phyloP scores from a whole-genome alignment of 352 stramenopile species.

The Pythium myriotylum region DNA sequence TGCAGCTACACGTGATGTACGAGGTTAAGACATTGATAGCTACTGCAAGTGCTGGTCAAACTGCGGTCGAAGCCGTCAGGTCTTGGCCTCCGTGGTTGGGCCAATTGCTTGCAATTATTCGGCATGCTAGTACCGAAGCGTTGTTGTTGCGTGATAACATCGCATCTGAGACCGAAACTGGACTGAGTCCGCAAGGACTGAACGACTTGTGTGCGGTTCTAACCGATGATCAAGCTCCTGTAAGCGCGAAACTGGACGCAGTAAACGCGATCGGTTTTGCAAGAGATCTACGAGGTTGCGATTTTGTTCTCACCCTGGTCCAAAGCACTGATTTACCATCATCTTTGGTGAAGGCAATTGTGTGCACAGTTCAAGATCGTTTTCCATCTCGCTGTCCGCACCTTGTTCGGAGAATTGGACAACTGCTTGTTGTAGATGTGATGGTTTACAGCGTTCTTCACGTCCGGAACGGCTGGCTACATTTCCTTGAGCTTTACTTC shows the following conservation, averaged over 20 bases:
- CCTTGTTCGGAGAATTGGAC: slow-evolving; percentile 52
- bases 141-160: background rate
- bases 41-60: slow-evolving; percentile 47
- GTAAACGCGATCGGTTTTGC: slow-evolving; percentile 51
- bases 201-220: slow-evolving; percentile 62
- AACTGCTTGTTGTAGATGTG: slow-evolving; percentile 68
- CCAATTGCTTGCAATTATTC: slow-evolving; percentile 44
- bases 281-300: slow-evolving; percentile 45
- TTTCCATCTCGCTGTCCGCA: slow-evolving; percentile 50
- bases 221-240: slow-evolving; percentile 46
- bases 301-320: slow-evolving; percentile 64
- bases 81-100: slow-evolving; percentile 74
- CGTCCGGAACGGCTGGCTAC: slow-evolving; percentile 80
- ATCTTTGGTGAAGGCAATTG: slow-evolving; percentile 53
- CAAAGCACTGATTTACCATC: slow-evolving; percentile 44
- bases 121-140: background rate
- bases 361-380: slow-evolving; percentile 43
- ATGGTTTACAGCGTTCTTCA: slow-evolving; percentile 70
- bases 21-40: slow-evolving; percentile 59
- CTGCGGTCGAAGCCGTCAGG: slow-evolving; percentile 65
- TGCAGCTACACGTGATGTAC: slow-evolving; percentile 54
- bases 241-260: slow-evolving; percentile 55
- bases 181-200: slow-evolving; percentile 34
- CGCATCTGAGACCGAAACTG: background rate
- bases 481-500: slow-evolving; percentile 83